Evolutionary conservation across 371 early-diverging fungal species (phyloP).

Genomic region (Conidiobolus incongruus): DNA sequence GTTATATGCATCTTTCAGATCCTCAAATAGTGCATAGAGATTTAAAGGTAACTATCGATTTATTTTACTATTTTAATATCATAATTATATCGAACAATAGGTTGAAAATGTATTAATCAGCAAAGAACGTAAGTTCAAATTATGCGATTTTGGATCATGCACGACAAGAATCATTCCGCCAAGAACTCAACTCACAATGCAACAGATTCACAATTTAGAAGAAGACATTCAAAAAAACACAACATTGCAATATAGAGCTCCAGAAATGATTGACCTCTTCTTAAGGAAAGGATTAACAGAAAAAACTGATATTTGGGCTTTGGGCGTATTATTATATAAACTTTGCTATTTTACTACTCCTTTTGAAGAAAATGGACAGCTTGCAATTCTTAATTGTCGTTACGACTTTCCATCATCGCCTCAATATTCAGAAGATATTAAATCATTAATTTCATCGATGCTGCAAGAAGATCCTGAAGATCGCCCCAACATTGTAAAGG

Average conservation of each 20-base stretch:
- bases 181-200: constrained; percentile 20
- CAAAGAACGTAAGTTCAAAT: constrained; percentile 37
- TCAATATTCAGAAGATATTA: constrained; percentile 30
- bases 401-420: constrained; percentile 53
- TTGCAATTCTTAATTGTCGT: constrained; percentile 74
- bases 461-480: constrained; percentile 45
- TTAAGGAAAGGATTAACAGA: constrained; percentile 54
- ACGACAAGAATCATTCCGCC: constrained; percentile 34
- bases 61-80: constrained; percentile 4
- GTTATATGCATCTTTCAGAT: constrained; percentile 61
- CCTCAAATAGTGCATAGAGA: constrained; percentile 64
- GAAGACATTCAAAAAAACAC: constrained; percentile 73
- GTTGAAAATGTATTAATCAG: constrained; percentile 31
- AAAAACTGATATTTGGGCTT: constrained; percentile 68
- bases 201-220: constrained; percentile 50
- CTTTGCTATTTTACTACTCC: constrained; percentile 71
- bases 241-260: constrained; percentile 82
- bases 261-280: constrained; percentile 82
- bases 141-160: constrained; percentile 90
- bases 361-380: constrained; percentile 67
- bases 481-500: constrained; percentile 57
- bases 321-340: constrained; percentile 81
- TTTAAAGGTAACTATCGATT: constrained; percentile 48
- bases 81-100: constrained; percentile 3
- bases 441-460: constrained; percentile 13